phyloP scores from a whole-genome alignment of 2,329 filamentous ascomycete species.

The Xylariaceae sp. region DNA sequence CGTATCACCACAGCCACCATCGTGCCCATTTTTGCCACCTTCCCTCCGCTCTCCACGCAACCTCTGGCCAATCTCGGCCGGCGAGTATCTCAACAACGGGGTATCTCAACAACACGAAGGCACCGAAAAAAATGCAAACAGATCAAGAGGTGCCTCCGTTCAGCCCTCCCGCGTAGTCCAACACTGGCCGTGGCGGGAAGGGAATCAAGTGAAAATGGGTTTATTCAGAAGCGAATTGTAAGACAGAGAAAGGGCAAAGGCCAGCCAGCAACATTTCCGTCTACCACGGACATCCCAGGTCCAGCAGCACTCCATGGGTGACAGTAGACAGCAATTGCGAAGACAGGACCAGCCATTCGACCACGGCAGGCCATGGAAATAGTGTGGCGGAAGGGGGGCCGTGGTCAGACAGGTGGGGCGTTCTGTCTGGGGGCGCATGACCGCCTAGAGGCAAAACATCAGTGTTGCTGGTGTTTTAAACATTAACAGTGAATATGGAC shows the following conservation, averaged over 20 bases:
- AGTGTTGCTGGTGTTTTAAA: conserved; percentile 28
- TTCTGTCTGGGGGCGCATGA: conserved; percentile 2
- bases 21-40: conserved; percentile 1
- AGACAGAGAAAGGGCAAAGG: conserved; percentile 7
- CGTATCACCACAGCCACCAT: no score
- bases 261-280: conserved; percentile 17
- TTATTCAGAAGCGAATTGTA: conserved; percentile 11
- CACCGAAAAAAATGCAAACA: conserved; percentile 15
- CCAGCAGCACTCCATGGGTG: conserved; percentile 1
- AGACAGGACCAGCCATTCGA: conserved; percentile 8
- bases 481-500: conserved; percentile 26
- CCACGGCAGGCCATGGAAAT: conserved; percentile 10
- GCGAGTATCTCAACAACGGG: conserved; percentile 23
- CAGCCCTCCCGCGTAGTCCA: conserved; percentile 8
- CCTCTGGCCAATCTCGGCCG: conserved; percentile 18
- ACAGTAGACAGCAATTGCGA: conserved; percentile 4
- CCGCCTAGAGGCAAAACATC: conserved; percentile 8
- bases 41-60: conserved; percentile 14
- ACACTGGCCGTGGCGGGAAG: conserved; percentile 7
- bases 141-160: conserved; percentile 13
- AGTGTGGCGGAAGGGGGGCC: conserved; percentile 3
- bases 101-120: conserved; percentile 22
- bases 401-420: conserved; percentile 3
- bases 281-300: conserved; percentile 4
- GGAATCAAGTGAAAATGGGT: conserved; percentile 7